phyloP scores from a whole-genome alignment of 176 grass and related monocot species.

The Olyra latifolia region DNA sequence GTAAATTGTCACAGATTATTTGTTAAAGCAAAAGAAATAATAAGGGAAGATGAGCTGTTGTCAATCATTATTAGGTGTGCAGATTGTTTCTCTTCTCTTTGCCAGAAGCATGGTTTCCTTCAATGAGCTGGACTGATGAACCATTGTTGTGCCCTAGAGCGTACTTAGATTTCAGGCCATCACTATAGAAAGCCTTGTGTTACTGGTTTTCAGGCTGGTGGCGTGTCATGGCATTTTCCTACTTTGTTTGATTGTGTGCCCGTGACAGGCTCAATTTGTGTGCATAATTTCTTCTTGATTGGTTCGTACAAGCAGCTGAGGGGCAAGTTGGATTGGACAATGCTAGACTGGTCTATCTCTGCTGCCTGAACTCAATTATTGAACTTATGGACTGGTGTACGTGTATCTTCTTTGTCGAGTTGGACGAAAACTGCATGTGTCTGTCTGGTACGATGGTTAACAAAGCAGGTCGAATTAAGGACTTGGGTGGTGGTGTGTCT shows the following conservation, averaged over 20 bases:
- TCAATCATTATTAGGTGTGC: slow-evolving; percentile 25
- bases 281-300: neutral
- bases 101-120: neutral
- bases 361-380: neutral
- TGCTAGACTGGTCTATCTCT: neutral
- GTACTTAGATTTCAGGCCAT: neutral
- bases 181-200: neutral
- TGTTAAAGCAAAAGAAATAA: slow-evolving; percentile 48
- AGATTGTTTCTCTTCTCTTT: slow-evolving; percentile 19
- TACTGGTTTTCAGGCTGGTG: neutral
- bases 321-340: neutral
- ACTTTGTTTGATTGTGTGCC: neutral
- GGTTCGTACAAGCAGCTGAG: neutral
- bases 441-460: neutral
- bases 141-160: slow-evolving; percentile 6
- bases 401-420: neutral
- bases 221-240: neutral
- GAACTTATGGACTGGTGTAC: neutral
- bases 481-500: neutral
- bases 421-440: neutral
- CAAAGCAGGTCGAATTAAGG: neutral
- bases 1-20: slow-evolving; percentile 70
- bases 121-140: slow-evolving; percentile 27
- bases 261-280: neutral
- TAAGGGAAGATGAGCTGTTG: slow-evolving; percentile 40